Evolutionary conservation across 2,329 filamentous ascomycete species (phyloP).

Genomic region (Microthyrium microscopicum): DNA sequence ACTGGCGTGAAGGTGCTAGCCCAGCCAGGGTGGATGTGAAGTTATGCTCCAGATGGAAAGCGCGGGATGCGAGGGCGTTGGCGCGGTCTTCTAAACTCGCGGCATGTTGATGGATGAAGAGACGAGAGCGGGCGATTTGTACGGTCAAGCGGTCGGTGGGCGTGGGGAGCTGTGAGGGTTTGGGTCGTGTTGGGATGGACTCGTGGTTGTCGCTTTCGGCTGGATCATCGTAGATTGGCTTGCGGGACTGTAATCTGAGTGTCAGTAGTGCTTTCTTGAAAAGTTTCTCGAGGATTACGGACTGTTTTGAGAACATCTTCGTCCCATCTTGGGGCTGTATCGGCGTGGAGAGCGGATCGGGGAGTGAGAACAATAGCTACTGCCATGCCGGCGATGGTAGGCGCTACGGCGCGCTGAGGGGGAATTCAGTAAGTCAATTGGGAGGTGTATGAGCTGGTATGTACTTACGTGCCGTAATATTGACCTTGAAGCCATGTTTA

Average conservation of each 20-base stretch:
- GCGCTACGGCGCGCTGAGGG: conserved; percentile 31
- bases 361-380: conserved; percentile 31
- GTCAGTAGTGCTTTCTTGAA: neutral
- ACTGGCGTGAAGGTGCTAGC: conserved; percentile 70
- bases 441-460: neutral
- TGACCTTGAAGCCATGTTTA: conserved; percentile 39
- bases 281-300: neutral
- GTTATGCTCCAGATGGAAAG: conserved; percentile 71
- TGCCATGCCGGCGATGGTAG: conserved; percentile 24
- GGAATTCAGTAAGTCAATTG: conserved; percentile 10
- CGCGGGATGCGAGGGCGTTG: conserved; percentile 65
- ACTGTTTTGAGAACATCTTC: conserved; percentile 11
- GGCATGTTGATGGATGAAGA: conserved; percentile 64
- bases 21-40: conserved; percentile 82
- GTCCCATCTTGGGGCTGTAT: conserved; percentile 20
- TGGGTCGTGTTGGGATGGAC: conserved; percentile 12
- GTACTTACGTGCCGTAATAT: conserved; percentile 34
- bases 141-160: conserved; percentile 79
- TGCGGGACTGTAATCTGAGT: conserved; percentile 16
- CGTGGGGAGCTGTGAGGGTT: conserved; percentile 36
- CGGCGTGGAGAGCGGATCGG: conserved; percentile 30
- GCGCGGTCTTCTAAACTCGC: conserved; percentile 62
- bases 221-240: conserved; percentile 64
- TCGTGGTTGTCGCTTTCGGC: too few relatives aligned
- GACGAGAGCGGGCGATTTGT: conserved; percentile 63